phyloP scores from a whole-genome alignment of 768 basidiomycete genomes.

The Serendipita sp. region DNA sequence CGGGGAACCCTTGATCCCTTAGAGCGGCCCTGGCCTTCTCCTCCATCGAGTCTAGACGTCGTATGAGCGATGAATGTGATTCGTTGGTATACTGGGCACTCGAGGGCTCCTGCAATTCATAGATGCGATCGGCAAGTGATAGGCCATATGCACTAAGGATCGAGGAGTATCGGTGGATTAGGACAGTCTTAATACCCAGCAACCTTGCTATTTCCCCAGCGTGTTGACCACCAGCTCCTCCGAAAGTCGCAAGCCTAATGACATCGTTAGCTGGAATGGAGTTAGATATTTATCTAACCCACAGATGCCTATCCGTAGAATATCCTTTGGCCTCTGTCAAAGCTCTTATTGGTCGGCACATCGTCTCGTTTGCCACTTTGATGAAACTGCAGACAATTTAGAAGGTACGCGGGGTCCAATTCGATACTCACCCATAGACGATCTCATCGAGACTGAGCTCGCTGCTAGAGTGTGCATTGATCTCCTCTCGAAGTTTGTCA shows the following conservation, averaged over 20 bases:
- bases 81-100: slow-evolving; percentile 58
- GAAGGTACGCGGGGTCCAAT: background rate
- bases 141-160: slow-evolving; percentile 89
- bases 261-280: background rate
- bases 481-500: slow-evolving; percentile 46
- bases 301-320: slow-evolving; percentile 62
- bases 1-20: slow-evolving; percentile 66
- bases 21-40: slow-evolving; percentile 49
- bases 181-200: slow-evolving; percentile 72
- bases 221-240: slow-evolving; percentile 82
- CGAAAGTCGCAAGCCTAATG: slow-evolving; percentile 63
- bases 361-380: slow-evolving; percentile 92
- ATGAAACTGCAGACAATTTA: slow-evolving; percentile 48
- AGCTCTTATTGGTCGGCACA: slow-evolving; percentile 84
- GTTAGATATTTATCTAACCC: slow-evolving; percentile 10
- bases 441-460: slow-evolving; percentile 64
- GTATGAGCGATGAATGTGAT: slow-evolving; percentile 36
- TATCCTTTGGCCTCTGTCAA: slow-evolving; percentile 82
- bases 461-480: slow-evolving; percentile 44
- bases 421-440: slow-evolving; percentile 57
- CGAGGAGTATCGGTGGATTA: slow-evolving; percentile 84
- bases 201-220: slow-evolving; percentile 82
- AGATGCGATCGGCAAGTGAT: slow-evolving; percentile 76
- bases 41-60: slow-evolving; percentile 56
- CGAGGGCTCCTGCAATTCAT: slow-evolving; percentile 78